These are phyloP conservation scores for Suillus weaverae DNA, from an alignment of 768 basidiomycete genomes.

Conservation along the genomic window DNA sequence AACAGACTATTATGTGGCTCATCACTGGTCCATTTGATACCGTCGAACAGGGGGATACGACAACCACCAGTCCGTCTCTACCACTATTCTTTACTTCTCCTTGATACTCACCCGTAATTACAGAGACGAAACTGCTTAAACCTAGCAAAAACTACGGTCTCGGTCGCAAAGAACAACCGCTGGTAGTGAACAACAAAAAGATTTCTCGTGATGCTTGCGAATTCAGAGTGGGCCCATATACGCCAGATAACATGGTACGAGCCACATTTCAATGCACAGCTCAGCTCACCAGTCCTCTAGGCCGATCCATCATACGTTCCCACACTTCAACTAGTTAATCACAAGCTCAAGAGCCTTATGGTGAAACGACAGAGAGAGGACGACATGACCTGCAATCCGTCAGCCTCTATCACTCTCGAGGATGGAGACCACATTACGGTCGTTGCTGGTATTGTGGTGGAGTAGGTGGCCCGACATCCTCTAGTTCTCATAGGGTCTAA, in stretches of 20 bases:
- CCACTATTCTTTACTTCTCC: not conserved
- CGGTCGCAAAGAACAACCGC: slow-evolving; percentile 54
- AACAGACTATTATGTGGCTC: slow-evolving; percentile 46
- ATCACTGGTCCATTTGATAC: slow-evolving; percentile 56
- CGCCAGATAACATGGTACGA: slow-evolving; percentile 53
- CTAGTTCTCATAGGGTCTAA: slow-evolving; percentile 6
- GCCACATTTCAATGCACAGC: slow-evolving; percentile 23
- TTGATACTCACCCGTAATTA: not conserved
- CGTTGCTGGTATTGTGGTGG: slow-evolving; percentile 41
- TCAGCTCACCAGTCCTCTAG: slow-evolving; percentile 32
- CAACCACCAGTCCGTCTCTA: slow-evolving; percentile 40
- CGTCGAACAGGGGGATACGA: slow-evolving; percentile 33
- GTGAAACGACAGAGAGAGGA: slow-evolving; percentile 39
- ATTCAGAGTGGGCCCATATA: slow-evolving; percentile 54
- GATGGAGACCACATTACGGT: slow-evolving; percentile 57
- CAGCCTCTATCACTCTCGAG: slow-evolving; percentile 42
- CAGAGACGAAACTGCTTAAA: slow-evolving; percentile 60
- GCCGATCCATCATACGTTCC: slow-evolving; percentile 50
- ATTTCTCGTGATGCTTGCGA: slow-evolving; percentile 63
- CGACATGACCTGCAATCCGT: slow-evolving; percentile 36
- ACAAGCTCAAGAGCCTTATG: slow-evolving; percentile 46
- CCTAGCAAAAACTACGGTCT: slow-evolving; percentile 52
- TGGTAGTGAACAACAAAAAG: slow-evolving; percentile 59
- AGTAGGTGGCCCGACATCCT: slow-evolving; percentile 38
- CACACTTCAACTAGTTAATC: slow-evolving; percentile 46